Evolutionary conservation across 257 asterid species (phyloP).

Genomic region (Coffea eugenioides): DNA sequence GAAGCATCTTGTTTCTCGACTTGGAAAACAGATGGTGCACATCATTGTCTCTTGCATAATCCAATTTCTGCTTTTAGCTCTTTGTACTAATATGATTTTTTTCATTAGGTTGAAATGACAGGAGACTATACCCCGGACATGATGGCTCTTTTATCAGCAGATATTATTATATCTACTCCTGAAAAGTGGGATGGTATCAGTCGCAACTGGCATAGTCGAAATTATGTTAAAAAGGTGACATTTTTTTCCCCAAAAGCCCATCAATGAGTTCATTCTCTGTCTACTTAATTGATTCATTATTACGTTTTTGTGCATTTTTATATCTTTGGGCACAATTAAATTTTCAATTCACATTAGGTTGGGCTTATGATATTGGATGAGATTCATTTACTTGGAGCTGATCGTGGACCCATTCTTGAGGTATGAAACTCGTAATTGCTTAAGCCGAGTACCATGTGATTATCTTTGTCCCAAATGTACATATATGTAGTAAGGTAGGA

Average conservation of each 20-base stretch:
- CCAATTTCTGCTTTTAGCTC: neutral
- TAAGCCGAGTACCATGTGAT: neutral
- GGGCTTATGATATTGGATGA: constrained; percentile 96
- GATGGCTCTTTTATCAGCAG: constrained; percentile 78
- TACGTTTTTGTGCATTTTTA: neutral
- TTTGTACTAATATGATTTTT: constrained; percentile 26
- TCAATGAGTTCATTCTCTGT: neutral
- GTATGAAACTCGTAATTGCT: constrained; percentile 38
- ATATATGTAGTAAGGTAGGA: neutral
- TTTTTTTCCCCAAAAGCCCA: neutral
- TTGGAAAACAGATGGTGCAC: constrained; percentile 86
- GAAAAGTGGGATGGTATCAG: constrained; percentile 99
- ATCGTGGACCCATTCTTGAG: constrained; percentile 99
- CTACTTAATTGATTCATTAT: neutral
- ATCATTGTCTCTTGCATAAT: constrained; percentile 20
- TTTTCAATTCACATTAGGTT: constrained; percentile 48
- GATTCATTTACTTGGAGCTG: constrained; percentile 99
- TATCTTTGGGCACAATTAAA: neutral
- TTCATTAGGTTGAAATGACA: constrained; percentile 89
- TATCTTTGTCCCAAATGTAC: neutral
- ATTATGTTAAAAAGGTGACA: constrained; percentile 82
- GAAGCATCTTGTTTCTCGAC: constrained; percentile 82
- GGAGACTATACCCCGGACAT: constrained; percentile 97
- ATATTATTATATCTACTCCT: constrained; percentile 93
- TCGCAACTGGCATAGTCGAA: constrained; percentile 94